phyloP scores from a whole-genome alignment of 805 yeast genomes.

The Pichia membranifaciens region DNA sequence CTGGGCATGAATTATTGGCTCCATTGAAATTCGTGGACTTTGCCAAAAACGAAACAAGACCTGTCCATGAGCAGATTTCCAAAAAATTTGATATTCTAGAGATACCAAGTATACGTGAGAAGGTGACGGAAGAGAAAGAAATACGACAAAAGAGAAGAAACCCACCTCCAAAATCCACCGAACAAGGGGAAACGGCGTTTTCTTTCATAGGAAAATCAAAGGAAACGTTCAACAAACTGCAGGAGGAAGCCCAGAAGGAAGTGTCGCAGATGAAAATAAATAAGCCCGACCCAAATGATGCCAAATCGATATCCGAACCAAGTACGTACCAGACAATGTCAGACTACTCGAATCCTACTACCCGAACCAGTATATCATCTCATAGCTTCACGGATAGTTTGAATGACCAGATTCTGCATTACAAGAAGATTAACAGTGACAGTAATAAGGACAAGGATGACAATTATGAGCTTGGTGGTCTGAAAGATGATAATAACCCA shows the following conservation, averaged over 20 bases:
- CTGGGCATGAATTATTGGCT: constrained; percentile 56
- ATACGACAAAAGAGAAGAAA: constrained; percentile 14
- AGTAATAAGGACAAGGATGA: constrained; percentile 21
- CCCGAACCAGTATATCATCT: constrained; percentile 24
- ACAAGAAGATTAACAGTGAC: constrained; percentile 12
- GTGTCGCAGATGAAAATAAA: constrained; percentile 14
- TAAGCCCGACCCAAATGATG: not conserved
- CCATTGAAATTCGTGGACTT: constrained; percentile 64
- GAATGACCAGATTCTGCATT: not conserved
- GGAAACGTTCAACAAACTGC: constrained; percentile 28
- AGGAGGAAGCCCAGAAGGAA: constrained; percentile 25
- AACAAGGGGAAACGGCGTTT: constrained; percentile 23
- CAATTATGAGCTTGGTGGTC: not conserved
- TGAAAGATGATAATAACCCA: constrained; percentile 30
- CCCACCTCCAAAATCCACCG: constrained; percentile 28
- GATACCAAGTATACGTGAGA: constrained; percentile 16
- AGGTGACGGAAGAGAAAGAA: constrained; percentile 10
- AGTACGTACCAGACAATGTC: constrained; percentile 27
- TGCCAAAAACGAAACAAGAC: constrained; percentile 26
- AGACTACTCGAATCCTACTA: constrained; percentile 29
- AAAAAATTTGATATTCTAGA: constrained; percentile 15
- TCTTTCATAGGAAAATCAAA: constrained; percentile 25
- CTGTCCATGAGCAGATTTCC: not conserved
- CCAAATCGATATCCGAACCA: constrained; percentile 21
- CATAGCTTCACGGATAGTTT: constrained; percentile 4